Conservation (phyloP, 1,284 basidiomycete genomes). For the Cutaneotrichosporon mucoides region DNA sequence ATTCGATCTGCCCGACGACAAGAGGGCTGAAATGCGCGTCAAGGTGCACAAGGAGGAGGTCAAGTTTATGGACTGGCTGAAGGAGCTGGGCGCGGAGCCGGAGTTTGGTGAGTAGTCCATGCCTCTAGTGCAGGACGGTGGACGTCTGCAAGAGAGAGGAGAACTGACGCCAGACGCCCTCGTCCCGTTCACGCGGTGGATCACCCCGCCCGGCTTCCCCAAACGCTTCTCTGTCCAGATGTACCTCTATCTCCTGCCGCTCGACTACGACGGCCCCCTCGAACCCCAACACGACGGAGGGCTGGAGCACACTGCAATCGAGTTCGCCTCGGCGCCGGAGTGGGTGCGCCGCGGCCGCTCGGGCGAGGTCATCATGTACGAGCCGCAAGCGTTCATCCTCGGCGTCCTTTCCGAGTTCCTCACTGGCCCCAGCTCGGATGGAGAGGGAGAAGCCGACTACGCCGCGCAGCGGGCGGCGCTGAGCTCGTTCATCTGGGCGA, state of each 20-base stretch:
- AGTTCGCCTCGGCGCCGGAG: background rate
- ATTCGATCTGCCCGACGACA: background rate
- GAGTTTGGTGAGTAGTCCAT: conserved; percentile 4
- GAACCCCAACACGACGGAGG: conserved; percentile 15
- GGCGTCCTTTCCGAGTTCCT: conserved; percentile 11
- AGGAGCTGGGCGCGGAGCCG: conserved; percentile 7
- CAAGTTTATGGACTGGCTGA: conserved; percentile 16
- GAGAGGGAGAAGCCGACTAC: background rate
- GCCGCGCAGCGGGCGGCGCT: conserved; percentile 7
- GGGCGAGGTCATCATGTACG: conserved; percentile 15
- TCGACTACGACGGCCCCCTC: background rate
- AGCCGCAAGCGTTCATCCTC: conserved; percentile 18
- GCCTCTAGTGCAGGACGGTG: background rate
- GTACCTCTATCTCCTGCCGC: conserved; percentile 19
- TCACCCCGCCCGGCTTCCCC: conserved; percentile 11
- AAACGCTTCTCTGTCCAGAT: conserved; percentile 20
- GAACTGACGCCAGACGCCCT: conserved; percentile 6
- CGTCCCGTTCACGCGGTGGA: conserved; percentile 20
- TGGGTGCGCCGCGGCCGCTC: conserved; percentile 7
- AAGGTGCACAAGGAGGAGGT: conserved; percentile 12
- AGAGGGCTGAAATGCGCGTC: conserved; percentile 1
- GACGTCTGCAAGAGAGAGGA: no score
- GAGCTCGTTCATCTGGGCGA: conserved; percentile 2
- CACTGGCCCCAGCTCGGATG: background rate
- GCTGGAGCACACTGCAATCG: conserved; percentile 16